Percentiles rank a stretch among this genome's conserved stretches.
Evolutionary conservation across 169 alveolate species (phyloP).

Genomic region (Cystoisospora suis): DNA sequence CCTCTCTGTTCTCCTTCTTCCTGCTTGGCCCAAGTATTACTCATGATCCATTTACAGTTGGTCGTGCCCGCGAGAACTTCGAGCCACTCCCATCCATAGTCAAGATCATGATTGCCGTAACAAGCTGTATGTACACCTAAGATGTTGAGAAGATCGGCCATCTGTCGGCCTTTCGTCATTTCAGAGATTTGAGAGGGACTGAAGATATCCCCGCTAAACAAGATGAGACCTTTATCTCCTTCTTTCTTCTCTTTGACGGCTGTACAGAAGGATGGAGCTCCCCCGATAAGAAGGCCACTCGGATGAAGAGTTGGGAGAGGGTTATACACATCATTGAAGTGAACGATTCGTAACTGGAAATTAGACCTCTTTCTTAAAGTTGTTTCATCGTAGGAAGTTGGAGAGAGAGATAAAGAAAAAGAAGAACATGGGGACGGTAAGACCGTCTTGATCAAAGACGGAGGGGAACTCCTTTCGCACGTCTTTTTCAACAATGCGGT

Average conservation of each 20-base stretch:
- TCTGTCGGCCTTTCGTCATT: slow-evolving; percentile 80
- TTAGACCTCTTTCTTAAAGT: no score
- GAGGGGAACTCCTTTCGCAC: no score
- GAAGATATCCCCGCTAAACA: slow-evolving; percentile 90
- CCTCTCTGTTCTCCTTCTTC: neutral
- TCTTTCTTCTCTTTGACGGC: slow-evolving; percentile 9
- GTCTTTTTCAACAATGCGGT: no score
- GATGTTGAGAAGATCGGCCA: slow-evolving; percentile 74
- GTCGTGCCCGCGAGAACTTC: slow-evolving; percentile 64
- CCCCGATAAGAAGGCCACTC: neutral
- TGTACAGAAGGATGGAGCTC: neutral
- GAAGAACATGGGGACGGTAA: no score
- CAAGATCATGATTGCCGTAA: slow-evolving; percentile 89
- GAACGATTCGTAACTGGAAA: neutral
- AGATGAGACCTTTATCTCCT: slow-evolving; percentile 44
- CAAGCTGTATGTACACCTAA: slow-evolving; percentile 75
- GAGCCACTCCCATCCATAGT: slow-evolving; percentile 76
- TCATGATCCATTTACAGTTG: slow-evolving; percentile 13
- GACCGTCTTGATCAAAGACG: no score
- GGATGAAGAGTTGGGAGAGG: neutral
- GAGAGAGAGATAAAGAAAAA: no score
- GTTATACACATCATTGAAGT: slow-evolving; percentile 16
- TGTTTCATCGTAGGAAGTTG: no score
- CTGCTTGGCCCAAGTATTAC: neutral
- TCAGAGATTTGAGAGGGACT: slow-evolving; percentile 84